Percentiles rank a stretch among this genome's conserved stretches.
Conservation (phyloP, 257 asterid species). For the Parsonsia alboflavescens region DNA sequence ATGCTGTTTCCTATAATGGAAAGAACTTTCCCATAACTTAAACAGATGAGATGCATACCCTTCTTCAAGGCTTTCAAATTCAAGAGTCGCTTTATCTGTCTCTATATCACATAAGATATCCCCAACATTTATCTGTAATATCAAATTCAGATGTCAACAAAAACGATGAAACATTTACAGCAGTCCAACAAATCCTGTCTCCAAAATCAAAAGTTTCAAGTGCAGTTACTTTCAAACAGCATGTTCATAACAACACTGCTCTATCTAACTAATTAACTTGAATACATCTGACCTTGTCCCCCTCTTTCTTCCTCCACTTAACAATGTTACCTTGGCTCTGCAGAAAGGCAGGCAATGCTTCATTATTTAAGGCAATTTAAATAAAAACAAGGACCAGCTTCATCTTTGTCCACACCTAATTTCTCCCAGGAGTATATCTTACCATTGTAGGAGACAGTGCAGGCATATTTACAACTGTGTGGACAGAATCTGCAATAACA, state of each 20-base stretch:
- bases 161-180: constrained; percentile 15
- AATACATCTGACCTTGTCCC: constrained; percentile 78
- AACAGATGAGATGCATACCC: constrained; percentile 51
- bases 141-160: constrained; percentile 22
- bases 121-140: constrained; percentile 82
- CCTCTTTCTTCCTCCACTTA: constrained; percentile 90
- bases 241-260: neutral
- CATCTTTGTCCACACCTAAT: neutral
- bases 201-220: neutral
- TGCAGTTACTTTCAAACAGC: neutral
- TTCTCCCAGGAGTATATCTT: constrained; percentile 24
- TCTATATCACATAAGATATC: constrained; percentile 93
- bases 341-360: constrained; percentile 27
- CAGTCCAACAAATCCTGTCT: neutral
- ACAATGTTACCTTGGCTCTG: constrained; percentile 96
- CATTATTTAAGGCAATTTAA: neutral
- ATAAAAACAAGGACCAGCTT: neutral
- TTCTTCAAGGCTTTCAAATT: constrained; percentile 92
- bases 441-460: constrained; percentile 99
- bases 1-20: neutral
- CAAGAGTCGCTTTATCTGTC: constrained; percentile 98
- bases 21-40: neutral
- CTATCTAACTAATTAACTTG: constrained; percentile 11
- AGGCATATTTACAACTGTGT: constrained; percentile 80
- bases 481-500: constrained; percentile 62